Evolutionary conservation across 495 filamentous ascomycete species (phyloP).

Genomic region (Aspergillus ellipticus): DNA sequence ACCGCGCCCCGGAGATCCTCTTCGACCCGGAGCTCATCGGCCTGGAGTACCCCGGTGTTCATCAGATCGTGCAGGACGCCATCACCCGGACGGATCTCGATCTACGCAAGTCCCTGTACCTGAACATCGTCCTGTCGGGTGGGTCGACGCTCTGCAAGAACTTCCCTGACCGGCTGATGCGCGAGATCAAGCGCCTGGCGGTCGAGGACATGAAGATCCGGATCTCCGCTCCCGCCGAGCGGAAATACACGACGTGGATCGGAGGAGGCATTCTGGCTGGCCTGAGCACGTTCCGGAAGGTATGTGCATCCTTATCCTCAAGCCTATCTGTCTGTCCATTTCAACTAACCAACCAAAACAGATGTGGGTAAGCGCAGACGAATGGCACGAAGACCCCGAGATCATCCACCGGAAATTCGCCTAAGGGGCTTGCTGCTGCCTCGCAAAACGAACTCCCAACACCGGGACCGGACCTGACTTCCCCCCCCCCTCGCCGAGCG

Average conservation of each 20-base stretch:
- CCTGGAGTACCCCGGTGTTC: conserved; percentile 93
- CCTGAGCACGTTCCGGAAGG: conserved; percentile 97
- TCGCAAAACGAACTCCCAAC: background rate
- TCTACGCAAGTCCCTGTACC: conserved; percentile 86
- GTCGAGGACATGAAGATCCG: conserved; percentile 99
- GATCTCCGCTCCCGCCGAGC: conserved; percentile 95
- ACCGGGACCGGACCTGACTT: background rate
- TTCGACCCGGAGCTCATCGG: conserved; percentile 98
- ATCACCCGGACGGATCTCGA: conserved; percentile 98
- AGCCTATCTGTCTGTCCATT: background rate
- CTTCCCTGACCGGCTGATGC: conserved; percentile 90
- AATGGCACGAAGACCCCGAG: conserved; percentile 99
- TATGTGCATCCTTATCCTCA: conserved; percentile 43
- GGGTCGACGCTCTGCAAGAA: conserved; percentile 88
- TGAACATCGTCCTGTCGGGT: conserved; percentile 95
- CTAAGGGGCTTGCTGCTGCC: conserved; percentile 33
- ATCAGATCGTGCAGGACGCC: conserved; percentile 94
- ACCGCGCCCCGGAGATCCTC: conserved; percentile 93
- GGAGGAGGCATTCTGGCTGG: conserved; percentile 97
- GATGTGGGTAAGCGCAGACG: conserved; percentile 99
- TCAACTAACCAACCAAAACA: conserved; percentile 27
- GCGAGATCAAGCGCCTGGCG: conserved; percentile 86
- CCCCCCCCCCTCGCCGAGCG: background rate
- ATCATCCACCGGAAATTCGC: conserved; percentile 97
- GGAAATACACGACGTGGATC: conserved; percentile 98